Evolutionary conservation across 139 green algal genomes (phyloP).

Genomic region (Desmodesmus armatus): DNA sequence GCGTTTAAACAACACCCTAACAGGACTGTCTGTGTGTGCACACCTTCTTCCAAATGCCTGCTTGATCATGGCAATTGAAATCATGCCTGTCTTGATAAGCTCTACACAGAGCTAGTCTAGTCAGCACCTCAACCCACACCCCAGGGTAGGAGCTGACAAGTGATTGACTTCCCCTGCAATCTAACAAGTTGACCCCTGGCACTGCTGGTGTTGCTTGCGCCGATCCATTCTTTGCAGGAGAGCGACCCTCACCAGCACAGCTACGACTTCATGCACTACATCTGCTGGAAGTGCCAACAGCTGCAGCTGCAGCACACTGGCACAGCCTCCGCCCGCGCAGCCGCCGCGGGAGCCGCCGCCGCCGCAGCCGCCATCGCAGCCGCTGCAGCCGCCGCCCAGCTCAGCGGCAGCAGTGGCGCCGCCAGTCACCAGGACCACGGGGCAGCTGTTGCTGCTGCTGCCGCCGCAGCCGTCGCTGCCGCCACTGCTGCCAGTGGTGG

Average conservation of each 20-base stretch:
- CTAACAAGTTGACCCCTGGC: background rate
- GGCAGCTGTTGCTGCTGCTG: slow-evolving; percentile 10
- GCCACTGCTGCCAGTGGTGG: background rate
- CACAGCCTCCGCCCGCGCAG: background rate
- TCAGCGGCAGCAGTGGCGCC: slow-evolving; percentile 6
- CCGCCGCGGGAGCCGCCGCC: background rate
- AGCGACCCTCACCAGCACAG: background rate
- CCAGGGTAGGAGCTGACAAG: no score
- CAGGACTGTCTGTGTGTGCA: no score
- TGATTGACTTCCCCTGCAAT: no score
- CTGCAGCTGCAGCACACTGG: background rate
- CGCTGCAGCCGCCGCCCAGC: background rate
- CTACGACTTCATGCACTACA: slow-evolving; percentile 42
- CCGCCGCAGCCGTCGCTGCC: background rate
- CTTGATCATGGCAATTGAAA: no score
- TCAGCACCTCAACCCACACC: no score
- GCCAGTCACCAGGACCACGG: background rate
- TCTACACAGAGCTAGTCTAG: no score
- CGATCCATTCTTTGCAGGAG: background rate
- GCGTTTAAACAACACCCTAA: no score
- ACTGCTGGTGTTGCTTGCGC: background rate
- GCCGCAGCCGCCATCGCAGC: background rate
- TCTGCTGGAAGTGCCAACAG: slow-evolving; percentile 30
- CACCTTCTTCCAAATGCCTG: no score
- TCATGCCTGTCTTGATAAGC: no score